Conservation (phyloP, 495 filamentous ascomycete genomes). For the Hypoxylon perforatum region DNA sequence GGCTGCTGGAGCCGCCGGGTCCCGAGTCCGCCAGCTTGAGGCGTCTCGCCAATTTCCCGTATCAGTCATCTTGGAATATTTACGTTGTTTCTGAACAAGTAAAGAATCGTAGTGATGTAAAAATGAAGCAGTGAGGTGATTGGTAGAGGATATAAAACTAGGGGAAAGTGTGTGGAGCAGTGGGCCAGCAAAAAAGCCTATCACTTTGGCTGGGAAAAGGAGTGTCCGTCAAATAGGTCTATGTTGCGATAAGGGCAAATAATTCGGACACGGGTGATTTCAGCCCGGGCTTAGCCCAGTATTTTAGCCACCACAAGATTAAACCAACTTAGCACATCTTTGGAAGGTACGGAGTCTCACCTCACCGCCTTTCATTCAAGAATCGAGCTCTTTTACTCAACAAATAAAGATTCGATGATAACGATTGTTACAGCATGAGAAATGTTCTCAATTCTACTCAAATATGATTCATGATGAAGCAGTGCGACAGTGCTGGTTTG, state of each 20-base stretch:
- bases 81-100: background rate
- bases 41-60: constrained; percentile 17
- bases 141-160: constrained; percentile 16
- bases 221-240: background rate
- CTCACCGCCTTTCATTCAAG: too few species aligned
- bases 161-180: constrained; percentile 19
- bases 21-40: constrained; percentile 23
- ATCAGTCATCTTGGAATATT: constrained; percentile 7
- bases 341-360: too few species aligned
- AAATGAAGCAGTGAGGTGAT: constrained; percentile 1
- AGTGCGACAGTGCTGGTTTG: too few species aligned
- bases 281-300: constrained; percentile 19
- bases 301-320: constrained; percentile 17
- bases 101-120: background rate
- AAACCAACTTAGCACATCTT: too few species aligned
- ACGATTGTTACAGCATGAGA: too few species aligned
- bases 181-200: background rate
- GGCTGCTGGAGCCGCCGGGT: constrained; percentile 4
- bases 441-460: too few species aligned
- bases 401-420: too few species aligned
- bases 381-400: too few species aligned
- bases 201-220: background rate
- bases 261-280: constrained; percentile 3
- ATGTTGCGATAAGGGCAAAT: too few species aligned
- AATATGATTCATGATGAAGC: too few species aligned